phyloP scores from a whole-genome alignment of 805 yeast genomes.

The Danielia reshetovae region DNA sequence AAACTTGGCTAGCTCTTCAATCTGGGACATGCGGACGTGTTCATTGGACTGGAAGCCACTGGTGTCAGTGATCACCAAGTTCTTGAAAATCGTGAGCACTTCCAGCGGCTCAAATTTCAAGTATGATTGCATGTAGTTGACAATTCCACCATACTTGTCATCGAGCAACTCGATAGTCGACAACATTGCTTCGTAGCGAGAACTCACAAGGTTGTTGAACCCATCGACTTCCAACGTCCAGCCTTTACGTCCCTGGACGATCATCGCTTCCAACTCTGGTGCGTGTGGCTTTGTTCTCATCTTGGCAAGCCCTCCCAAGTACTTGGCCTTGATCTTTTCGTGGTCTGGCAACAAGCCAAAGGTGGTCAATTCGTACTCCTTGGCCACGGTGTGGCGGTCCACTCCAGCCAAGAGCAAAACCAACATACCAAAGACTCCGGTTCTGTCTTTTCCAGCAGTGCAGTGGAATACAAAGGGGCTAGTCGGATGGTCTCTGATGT shows the following conservation, averaged over 20 bases:
- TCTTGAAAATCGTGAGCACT: constrained; percentile 22
- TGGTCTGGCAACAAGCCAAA: constrained; percentile 56
- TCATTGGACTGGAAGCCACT: neutral
- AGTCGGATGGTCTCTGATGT: constrained; percentile 49
- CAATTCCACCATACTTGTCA: constrained; percentile 50
- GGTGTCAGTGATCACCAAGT: constrained; percentile 6
- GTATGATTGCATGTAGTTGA: constrained; percentile 39
- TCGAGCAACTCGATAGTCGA: constrained; percentile 54
- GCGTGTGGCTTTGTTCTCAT: constrained; percentile 24
- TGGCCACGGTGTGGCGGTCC: constrained; percentile 58
- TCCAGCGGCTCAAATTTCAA: constrained; percentile 47
- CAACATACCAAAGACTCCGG: constrained; percentile 72
- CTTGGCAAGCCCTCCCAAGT: constrained; percentile 27
- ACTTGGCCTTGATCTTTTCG: constrained; percentile 33
- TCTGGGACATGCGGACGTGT: neutral
- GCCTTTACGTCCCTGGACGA: constrained; percentile 34
- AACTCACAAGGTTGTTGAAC: constrained; percentile 55
- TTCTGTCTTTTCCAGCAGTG: constrained; percentile 84
- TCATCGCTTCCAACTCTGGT: constrained; percentile 18
- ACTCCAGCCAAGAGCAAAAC: constrained; percentile 62
- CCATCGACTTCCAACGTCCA: constrained; percentile 50
- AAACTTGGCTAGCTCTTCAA: neutral
- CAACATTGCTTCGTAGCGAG: constrained; percentile 68
- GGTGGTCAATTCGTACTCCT: constrained; percentile 75
- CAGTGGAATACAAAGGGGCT: constrained; percentile 62